phyloP scores from a whole-genome alignment of 306 rosid genomes.

The Argentina anserina region DNA sequence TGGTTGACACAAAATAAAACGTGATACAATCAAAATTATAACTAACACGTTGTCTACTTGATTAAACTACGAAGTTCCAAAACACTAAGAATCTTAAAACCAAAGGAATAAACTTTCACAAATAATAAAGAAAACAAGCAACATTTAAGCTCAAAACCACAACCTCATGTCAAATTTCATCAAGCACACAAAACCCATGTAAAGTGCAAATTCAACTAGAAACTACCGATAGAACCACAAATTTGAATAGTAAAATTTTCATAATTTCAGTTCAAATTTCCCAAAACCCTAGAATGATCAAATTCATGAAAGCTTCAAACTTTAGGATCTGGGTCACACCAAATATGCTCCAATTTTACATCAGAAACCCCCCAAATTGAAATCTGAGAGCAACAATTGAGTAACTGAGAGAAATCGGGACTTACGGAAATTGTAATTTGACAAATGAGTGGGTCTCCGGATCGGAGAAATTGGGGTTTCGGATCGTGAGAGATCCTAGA shows the following conservation, averaged over 20 bases:
- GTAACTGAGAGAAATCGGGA: background rate
- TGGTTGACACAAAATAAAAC: background rate
- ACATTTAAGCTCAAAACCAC: background rate
- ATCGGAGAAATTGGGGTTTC: slow-evolving; percentile 39
- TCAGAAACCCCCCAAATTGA: background rate
- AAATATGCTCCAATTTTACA: background rate
- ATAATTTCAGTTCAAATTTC: background rate
- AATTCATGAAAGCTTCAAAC: background rate
- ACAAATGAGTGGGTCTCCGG: slow-evolving; percentile 23
- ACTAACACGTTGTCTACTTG: background rate
- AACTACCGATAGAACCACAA: background rate
- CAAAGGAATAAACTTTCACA: background rate
- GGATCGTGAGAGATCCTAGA: slow-evolving; percentile 29
- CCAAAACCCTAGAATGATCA: background rate
- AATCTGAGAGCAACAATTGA: background rate
- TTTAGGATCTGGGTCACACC: slow-evolving; percentile 3
- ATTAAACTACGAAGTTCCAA: background rate
- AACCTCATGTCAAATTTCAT: background rate
- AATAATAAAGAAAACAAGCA: background rate
- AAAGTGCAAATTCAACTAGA: background rate
- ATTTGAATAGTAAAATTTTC: background rate
- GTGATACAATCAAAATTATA: background rate
- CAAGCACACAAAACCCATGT: slow-evolving; percentile 8
- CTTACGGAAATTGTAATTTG: slow-evolving; percentile 21
- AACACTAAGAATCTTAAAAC: background rate